These are phyloP conservation scores for Phytophthora uliginosa DNA, from an alignment of 352 stramenopile species.

Conservation along the genomic window DNA sequence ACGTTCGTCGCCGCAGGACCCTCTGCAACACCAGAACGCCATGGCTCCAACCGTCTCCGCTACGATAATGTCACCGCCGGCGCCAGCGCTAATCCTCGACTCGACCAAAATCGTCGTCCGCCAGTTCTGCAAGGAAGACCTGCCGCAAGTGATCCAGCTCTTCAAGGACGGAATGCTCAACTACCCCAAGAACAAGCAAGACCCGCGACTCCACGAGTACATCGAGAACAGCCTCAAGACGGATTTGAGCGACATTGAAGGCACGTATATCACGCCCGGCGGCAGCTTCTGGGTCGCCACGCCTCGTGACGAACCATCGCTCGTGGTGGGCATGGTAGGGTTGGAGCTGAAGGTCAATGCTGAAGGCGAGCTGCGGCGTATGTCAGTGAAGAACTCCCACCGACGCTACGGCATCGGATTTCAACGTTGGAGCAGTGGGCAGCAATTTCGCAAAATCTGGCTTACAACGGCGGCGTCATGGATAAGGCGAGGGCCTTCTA, in stretches of 20 bases:
- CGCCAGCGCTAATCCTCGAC: background rate
- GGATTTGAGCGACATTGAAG: slow-evolving; percentile 42
- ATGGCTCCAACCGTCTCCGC: slow-evolving; percentile 25
- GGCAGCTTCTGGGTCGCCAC: slow-evolving; percentile 61
- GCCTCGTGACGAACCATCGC: slow-evolving; percentile 18
- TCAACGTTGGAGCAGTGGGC: slow-evolving; percentile 41
- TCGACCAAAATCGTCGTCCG: slow-evolving; percentile 29
- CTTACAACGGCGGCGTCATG: slow-evolving; percentile 37
- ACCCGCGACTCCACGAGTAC: slow-evolving; percentile 27
- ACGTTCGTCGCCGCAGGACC: slow-evolving; percentile 1
- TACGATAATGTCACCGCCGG: background rate
- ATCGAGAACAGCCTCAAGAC: slow-evolving; percentile 32
- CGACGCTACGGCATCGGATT: slow-evolving; percentile 47
- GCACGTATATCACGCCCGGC: slow-evolving; percentile 38
- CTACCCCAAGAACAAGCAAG: slow-evolving; percentile 22
- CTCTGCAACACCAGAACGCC: slow-evolving; percentile 4
- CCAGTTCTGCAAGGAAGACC: slow-evolving; percentile 27
- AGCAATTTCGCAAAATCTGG: slow-evolving; percentile 32
- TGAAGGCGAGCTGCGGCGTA: slow-evolving; percentile 44
- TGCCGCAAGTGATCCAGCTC: slow-evolving; percentile 29
- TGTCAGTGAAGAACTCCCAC: slow-evolving; percentile 46
- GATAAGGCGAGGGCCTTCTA: slow-evolving; percentile 32
- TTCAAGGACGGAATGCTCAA: slow-evolving; percentile 36
- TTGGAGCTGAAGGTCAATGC: slow-evolving; percentile 39
- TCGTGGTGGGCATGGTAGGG: slow-evolving; percentile 42